phyloP scores from a whole-genome alignment of 2,329 filamentous ascomycete species.

The Nannizzia gypsea region DNA sequence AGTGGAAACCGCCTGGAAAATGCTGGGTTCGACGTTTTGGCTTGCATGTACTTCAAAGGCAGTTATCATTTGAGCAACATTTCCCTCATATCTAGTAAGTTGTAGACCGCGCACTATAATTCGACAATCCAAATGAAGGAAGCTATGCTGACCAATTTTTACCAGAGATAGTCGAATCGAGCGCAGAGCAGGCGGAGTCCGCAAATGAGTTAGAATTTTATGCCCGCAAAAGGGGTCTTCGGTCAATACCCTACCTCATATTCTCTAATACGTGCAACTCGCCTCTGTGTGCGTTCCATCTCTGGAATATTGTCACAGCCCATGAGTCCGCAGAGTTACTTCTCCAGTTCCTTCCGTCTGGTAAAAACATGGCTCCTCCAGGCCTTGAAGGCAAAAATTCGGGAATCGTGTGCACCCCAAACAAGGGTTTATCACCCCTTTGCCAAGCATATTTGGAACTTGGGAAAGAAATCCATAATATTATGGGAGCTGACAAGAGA shows the following conservation, averaged over 20 bases:
- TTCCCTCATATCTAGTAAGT: neutral
- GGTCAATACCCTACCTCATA: slow-evolving; percentile 27
- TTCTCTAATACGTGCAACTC: slow-evolving; percentile 19
- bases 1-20: slow-evolving; percentile 34
- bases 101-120: neutral
- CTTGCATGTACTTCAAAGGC: slow-evolving; percentile 31
- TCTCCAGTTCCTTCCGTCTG: slow-evolving; percentile 21
- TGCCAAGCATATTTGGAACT: slow-evolving; percentile 17
- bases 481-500: neutral
- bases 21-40: slow-evolving; percentile 36
- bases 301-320: slow-evolving; percentile 21
- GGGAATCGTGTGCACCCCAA: slow-evolving; percentile 24
- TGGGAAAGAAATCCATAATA: slow-evolving; percentile 3
- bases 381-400: slow-evolving; percentile 13
- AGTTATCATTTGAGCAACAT: slow-evolving; percentile 23
- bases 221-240: slow-evolving; percentile 24
- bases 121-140: neutral
- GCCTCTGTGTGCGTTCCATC: slow-evolving; percentile 19
- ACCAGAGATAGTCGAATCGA: neutral
- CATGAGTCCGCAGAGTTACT: slow-evolving; percentile 22
- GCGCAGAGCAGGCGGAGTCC: neutral
- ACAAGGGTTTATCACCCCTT: slow-evolving; percentile 15
- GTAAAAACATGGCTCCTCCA: slow-evolving; percentile 18
- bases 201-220: slow-evolving; percentile 19
- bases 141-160: neutral